Evolutionary conservation across 805 yeast species (phyloP).

Genomic region (Yarrowia sp.): DNA sequence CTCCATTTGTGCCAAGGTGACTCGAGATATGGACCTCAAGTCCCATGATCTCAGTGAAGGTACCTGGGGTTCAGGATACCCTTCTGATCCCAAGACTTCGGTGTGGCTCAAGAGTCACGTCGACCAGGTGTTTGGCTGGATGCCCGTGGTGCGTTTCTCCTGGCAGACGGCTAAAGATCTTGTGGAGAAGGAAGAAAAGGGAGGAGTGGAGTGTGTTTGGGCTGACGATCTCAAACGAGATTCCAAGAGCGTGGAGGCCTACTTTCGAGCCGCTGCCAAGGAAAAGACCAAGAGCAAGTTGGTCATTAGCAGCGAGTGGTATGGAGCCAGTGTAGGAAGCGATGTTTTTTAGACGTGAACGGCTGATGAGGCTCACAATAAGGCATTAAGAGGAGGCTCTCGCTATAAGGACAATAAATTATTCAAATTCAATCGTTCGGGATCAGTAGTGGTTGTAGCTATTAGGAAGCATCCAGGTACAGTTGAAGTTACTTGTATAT

Average conservation of each 20-base stretch:
- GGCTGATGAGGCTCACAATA: too few relatives aligned
- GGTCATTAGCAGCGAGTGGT: conserved; percentile 3
- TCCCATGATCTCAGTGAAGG: conserved; percentile 30
- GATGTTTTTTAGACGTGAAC: neutral
- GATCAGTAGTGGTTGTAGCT: too few relatives aligned
- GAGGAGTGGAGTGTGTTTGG: conserved; percentile 53
- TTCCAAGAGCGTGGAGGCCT: neutral
- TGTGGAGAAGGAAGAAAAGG: conserved; percentile 51
- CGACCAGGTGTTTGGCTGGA: conserved; percentile 85
- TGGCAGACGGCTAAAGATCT: conserved; percentile 92
- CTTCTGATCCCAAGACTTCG: conserved; percentile 86
- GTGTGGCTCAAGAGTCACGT: conserved; percentile 63
- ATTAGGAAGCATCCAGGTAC: too few relatives aligned
- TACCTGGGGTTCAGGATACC: conserved; percentile 87
- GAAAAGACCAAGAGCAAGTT: neutral
- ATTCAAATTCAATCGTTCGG: too few relatives aligned
- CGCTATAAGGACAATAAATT: too few relatives aligned
- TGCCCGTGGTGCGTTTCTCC: conserved; percentile 68
- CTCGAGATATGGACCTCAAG: conserved; percentile 67
- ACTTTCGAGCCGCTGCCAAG: neutral
- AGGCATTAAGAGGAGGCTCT: too few relatives aligned
- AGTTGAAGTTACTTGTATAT: too few relatives aligned
- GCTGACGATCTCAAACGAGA: conserved; percentile 43
- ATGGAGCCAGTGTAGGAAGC: neutral
- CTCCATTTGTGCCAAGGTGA: conserved; percentile 92